Evolutionary conservation across 176 grass and related monocot genomes (phyloP).

Genomic region (Raddia guianensis): DNA sequence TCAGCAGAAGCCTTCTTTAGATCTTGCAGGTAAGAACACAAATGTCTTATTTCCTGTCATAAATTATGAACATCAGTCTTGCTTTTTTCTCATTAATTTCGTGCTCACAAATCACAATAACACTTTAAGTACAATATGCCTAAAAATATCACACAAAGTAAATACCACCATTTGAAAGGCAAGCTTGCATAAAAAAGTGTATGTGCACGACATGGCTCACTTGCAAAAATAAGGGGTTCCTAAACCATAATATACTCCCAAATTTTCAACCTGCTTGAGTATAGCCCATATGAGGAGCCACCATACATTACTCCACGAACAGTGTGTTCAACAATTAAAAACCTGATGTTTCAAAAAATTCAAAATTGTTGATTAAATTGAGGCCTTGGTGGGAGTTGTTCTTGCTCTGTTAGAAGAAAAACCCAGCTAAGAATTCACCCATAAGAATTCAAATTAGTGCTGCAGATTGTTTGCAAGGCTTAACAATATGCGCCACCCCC

Average conservation of each 20-base stretch:
- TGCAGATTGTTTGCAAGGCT: not conserved
- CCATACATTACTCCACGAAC: not conserved
- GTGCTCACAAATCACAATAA: not conserved
- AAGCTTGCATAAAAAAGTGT: not conserved
- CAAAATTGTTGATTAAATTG: not conserved
- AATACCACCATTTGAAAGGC: not conserved
- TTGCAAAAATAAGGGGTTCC: not conserved
- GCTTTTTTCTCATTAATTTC: conserved; percentile 15
- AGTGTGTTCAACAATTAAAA: not conserved
- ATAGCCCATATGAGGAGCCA: not conserved
- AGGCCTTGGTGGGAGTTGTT: not conserved
- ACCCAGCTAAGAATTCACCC: not conserved
- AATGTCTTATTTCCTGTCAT: conserved; percentile 84
- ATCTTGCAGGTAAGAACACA: conserved; percentile 91
- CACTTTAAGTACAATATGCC: conserved; percentile 13
- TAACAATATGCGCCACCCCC: no score
- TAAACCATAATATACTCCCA: not conserved
- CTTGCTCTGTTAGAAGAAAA: not conserved
- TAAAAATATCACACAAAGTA: not conserved
- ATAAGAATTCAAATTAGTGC: not conserved
- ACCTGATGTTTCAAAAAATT: not conserved
- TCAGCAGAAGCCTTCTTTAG: conserved; percentile 97
- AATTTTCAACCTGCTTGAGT: not conserved
- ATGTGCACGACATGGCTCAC: not conserved
- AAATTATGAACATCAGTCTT: conserved; percentile 26